These are phyloP conservation scores for Lachnellula willkommii DNA, from an alignment of 2,329 filamentous ascomycete species.

Conservation along the genomic window DNA sequence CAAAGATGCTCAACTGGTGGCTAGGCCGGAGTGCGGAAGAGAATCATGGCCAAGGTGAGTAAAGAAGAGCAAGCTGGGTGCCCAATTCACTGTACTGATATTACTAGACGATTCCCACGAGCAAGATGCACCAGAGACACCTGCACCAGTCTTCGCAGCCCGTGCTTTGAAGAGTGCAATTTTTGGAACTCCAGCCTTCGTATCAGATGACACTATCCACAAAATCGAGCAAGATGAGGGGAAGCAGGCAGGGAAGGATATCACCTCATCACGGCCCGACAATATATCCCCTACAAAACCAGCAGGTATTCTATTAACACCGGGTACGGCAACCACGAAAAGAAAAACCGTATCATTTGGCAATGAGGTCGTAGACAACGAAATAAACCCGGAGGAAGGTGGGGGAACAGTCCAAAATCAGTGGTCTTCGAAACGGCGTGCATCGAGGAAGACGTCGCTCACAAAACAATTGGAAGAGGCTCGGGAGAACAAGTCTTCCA, in stretches of 20 bases:
- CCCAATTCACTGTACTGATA: constrained; percentile 8
- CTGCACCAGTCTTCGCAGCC: constrained; percentile 61
- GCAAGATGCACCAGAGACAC: constrained; percentile 55
- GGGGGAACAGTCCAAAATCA: constrained; percentile 26
- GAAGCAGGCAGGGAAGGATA: constrained; percentile 7
- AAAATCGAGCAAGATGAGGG: constrained; percentile 23
- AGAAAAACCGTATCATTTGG: constrained; percentile 63
- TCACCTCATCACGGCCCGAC: constrained; percentile 21
- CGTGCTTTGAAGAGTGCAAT: constrained; percentile 59
- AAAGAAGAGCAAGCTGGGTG: neutral
- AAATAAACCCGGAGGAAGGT: constrained; percentile 2
- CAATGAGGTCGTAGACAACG: constrained; percentile 42
- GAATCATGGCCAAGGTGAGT: constrained; percentile 23
- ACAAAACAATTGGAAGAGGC: constrained; percentile 44
- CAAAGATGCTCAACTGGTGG: constrained; percentile 32
- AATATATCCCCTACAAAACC: constrained; percentile 30
- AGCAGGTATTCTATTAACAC: constrained; percentile 56
- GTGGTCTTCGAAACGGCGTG: neutral
- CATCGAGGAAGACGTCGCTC: constrained; percentile 34
- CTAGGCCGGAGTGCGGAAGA: constrained; percentile 23
- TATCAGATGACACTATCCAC: constrained; percentile 32
- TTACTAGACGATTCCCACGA: constrained; percentile 17
- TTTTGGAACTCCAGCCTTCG: constrained; percentile 51
- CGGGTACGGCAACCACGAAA: constrained; percentile 54
- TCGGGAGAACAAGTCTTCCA: constrained; percentile 27